These are phyloP conservation scores for Citrus mangshanensis DNA, from an alignment of 345 rosid genomes.

Conservation along the genomic window DNA sequence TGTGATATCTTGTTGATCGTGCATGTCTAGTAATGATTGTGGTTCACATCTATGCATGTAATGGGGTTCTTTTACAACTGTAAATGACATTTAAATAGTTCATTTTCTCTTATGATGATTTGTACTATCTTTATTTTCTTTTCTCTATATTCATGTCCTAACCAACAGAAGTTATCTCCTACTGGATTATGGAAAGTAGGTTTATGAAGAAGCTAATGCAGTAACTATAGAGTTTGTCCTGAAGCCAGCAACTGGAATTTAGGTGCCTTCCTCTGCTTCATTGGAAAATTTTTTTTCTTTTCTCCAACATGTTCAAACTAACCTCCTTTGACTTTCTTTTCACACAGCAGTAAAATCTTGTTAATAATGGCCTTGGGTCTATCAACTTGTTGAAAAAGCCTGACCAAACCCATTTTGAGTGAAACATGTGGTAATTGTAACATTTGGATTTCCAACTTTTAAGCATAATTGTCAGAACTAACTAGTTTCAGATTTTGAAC, in stretches of 20 bases:
- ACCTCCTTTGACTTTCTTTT: neutral
- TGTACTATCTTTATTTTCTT: neutral
- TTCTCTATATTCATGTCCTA: neutral
- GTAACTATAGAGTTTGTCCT: neutral
- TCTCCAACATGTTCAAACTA: neutral
- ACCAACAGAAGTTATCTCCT: neutral
- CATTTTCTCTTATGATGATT: neutral
- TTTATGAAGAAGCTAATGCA: neutral
- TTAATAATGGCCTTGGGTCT: neutral
- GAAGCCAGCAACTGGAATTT: neutral
- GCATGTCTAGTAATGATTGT: neutral
- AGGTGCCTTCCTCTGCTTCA: neutral
- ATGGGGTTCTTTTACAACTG: neutral
- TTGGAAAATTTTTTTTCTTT: neutral
- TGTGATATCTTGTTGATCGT: neutral
- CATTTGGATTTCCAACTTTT: neutral
- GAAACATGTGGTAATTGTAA: neutral
- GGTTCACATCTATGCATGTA: neutral
- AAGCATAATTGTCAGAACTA: neutral
- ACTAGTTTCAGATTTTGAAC: neutral
- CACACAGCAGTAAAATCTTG: neutral
- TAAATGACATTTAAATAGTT: neutral
- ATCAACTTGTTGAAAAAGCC: neutral
- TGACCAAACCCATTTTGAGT: neutral
- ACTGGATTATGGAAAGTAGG: neutral